phyloP scores from a whole-genome alignment of 768 basidiomycete species.

The Austroboletus festivus region DNA sequence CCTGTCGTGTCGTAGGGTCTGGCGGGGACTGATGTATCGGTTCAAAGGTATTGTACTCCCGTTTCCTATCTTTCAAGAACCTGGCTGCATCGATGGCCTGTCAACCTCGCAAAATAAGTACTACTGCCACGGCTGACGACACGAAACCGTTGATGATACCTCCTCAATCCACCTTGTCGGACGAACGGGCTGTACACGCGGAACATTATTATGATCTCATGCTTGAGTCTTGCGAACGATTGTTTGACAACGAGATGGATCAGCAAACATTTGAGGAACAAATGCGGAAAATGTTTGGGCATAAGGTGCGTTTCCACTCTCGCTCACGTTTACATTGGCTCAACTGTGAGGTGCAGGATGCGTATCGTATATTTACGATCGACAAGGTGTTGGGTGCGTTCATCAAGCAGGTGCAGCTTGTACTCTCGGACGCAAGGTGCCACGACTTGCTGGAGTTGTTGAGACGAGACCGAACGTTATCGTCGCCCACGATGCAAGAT shows the following conservation, averaged over 20 bases:
- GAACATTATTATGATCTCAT: conserved; percentile 79
- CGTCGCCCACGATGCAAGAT: conserved; percentile 64
- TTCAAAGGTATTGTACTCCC: conserved; percentile 73
- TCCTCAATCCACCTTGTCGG: conserved; percentile 27
- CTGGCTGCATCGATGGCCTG: conserved; percentile 49
- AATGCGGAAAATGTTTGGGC: conserved; percentile 83
- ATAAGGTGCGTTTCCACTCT: conserved; percentile 47
- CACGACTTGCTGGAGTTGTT: conserved; percentile 70
- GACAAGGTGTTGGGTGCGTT: conserved; percentile 88
- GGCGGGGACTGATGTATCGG: conserved; percentile 1
- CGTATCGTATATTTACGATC: conserved; percentile 88
- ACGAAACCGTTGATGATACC: conserved; percentile 29
- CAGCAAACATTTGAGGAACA: conserved; percentile 86
- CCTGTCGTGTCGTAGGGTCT: neutral
- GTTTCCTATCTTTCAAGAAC: conserved; percentile 77
- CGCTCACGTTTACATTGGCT: neutral
- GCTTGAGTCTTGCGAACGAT: conserved; percentile 80
- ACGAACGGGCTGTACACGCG: conserved; percentile 42
- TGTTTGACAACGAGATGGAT: conserved; percentile 93
- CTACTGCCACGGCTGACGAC: conserved; percentile 20
- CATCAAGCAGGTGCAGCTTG: conserved; percentile 86
- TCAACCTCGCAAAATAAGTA: conserved; percentile 10
- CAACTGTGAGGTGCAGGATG: conserved; percentile 43
- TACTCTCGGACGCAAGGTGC: conserved; percentile 65
- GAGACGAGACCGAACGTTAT: conserved; percentile 61